These are phyloP conservation scores for Myxozyma udenii DNA, from an alignment of 805 yeast genomes.

Conservation along the genomic window DNA sequence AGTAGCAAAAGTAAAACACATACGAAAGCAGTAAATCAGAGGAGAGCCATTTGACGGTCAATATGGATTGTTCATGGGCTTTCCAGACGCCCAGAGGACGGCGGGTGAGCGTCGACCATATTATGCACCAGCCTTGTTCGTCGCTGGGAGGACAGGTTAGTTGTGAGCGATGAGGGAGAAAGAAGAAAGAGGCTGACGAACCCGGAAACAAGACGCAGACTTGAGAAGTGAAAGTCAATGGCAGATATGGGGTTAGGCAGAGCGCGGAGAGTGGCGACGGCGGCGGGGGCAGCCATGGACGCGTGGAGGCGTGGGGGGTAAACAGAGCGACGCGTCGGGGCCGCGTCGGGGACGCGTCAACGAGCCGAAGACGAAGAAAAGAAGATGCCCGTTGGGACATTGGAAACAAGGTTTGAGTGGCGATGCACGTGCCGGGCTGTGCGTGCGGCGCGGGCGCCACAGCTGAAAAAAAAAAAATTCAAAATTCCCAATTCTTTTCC, in stretches of 20 bases:
- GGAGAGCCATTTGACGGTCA: conserved; percentile 47
- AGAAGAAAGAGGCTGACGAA: neutral
- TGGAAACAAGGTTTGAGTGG: no score
- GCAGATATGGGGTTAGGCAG: conserved; percentile 8
- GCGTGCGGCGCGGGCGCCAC: no score
- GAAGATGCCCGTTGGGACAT: no score
- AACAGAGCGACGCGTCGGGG: neutral
- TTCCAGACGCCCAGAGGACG: conserved; percentile 58
- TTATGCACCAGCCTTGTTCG: conserved; percentile 56
- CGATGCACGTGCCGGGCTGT: no score
- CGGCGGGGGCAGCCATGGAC: conserved; percentile 12
- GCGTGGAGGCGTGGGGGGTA: neutral
- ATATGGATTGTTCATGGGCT: conserved; percentile 54
- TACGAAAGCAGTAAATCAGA: conserved; percentile 41
- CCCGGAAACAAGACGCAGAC: conserved; percentile 21
- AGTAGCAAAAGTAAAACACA: neutral
- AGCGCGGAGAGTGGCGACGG: conserved; percentile 23
- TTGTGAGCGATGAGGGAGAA: neutral
- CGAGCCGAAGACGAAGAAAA: no score
- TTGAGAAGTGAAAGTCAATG: conserved; percentile 16
- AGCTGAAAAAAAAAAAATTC: no score
- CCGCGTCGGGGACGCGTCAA: neutral
- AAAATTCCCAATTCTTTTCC: no score
- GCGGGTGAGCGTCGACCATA: conserved; percentile 61
- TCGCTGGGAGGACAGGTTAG: conserved; percentile 40